Evolutionary conservation across 495 filamentous ascomycete species (phyloP), one percentile per base, ranked within the genome.

Genomic region (Xylaria sp.): DNA sequence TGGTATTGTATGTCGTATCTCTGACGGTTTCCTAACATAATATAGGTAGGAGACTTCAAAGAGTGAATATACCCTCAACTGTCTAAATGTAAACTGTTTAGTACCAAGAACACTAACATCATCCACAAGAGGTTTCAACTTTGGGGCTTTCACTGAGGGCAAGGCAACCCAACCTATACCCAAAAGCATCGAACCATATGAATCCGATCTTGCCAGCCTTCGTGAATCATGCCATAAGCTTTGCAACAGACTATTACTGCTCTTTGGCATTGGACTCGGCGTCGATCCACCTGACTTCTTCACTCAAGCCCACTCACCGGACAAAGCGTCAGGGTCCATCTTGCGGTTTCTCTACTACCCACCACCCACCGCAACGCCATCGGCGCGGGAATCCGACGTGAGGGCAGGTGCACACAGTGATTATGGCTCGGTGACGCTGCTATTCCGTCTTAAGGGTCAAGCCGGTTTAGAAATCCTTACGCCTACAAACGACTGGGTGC

Each of bases 351-450:
- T 98, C 0, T 91, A 93, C 80, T 93, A 93, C 79, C 93, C 92
- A 0, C 85, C 89, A 7, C 82, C 91, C 14, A 86, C 89, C 76
- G 85, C 91, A 46, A 88, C 91, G 14, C 89, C 92, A 29, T 88
- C 91, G 68, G 90, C 91, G 3, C 89, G 92, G 80, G 89, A 86
- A 68, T 88, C 90, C 76, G 79, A 85, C 68, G 78, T 98, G 80
- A 84, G 96, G n/a, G 94, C 94, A 0, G 95, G 94, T 0, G 93
- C 90, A 2, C 95, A 99, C 80, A 95, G 91, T 9, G 95, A 98
- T 76, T 97, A 97, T 77, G 95, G 94, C 15, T 93, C 90, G 2
- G 82, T 97, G 61, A 97, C 95, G 0, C 84, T 97, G 0, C 87
- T 98, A 21, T 98, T 98, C 81, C 93, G 95, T 74, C 88, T 92